Evolutionary conservation across 371 early-diverging fungal species (phyloP), one percentile per base, ranked within the genome.

Genomic region (Fennellomyces sp.): DNA sequence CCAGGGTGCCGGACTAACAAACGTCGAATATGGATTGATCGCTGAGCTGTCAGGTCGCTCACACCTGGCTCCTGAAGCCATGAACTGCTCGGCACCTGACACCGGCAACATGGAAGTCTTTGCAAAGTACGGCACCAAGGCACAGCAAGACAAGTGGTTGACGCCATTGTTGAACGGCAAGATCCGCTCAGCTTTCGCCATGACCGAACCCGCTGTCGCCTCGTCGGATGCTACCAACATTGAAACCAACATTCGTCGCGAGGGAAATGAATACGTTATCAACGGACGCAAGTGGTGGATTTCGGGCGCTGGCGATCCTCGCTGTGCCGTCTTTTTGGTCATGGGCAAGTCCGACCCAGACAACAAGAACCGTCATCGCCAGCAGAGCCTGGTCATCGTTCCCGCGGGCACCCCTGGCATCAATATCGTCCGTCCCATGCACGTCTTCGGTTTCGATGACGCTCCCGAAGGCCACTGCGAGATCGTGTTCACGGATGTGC

Each of bases 101-200:
- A 97, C 97, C 6, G 98, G 98, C 54, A 98, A 98, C 84, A 98
- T 98, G 97, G 97, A 98, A 75, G 96, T 98, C 25, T 88, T 98
- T 58, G 94, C 94, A 54, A 95, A 96, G 81, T 98, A 95, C 73
- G 98, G 97, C 36, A 86, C 83, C 2, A 76, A 75, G 17, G 92
- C 72, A 29, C 97, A 98, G 72, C 95, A 97, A 81, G 63, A 79
- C 53, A 71, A 82, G 58, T 97, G 94, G 91, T 84, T 97, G 25
- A 75, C 70, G 33, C 97, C 97, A 15, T 77, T 97, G 54, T 68
- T 97, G 75, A 81, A 88, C 27, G 97, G 97, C 52, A 80, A 89
- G 78, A 96, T 98, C 68, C 88, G 98, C 19, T 95, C 95, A 15
- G 96, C 97, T n/a, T 97, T 98, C 78, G 96, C 97, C 61, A 98